A percentile compares a stretch with the other conserved stretches of the same genome.
These are phyloP conservation scores for Ambrosia artemisiifolia DNA, from an alignment of 129 eudicot species.

Conservation along the genomic window DNA sequence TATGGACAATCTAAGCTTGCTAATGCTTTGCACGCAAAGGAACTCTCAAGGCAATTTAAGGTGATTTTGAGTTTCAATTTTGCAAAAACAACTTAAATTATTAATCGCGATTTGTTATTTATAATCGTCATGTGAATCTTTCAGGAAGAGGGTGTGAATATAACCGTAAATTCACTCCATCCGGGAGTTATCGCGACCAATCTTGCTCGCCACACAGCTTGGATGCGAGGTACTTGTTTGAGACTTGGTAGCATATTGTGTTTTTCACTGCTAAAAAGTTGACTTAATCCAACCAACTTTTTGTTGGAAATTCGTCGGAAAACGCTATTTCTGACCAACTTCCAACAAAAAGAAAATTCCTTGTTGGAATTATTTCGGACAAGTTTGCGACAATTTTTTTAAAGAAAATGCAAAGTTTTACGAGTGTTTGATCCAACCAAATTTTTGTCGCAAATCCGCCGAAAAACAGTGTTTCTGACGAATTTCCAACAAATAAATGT, in stretches of 20 bases:
- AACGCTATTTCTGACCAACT: no score
- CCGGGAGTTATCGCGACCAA: slow-evolving; percentile 66
- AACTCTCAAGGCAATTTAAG: slow-evolving; percentile 70
- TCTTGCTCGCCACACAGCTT: slow-evolving; percentile 40
- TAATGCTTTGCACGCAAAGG: slow-evolving; percentile 81
- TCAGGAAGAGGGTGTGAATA: slow-evolving; percentile 62
- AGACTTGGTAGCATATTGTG: not conserved
- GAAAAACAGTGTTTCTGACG: no score
- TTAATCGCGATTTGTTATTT: not conserved
- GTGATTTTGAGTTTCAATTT: slow-evolving; percentile 22
- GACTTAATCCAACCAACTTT: no score
- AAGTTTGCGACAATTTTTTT: no score
- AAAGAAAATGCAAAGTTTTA: not conserved
- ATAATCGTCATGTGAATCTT: slow-evolving; percentile 2
- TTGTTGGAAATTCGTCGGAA: no score
- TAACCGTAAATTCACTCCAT: slow-evolving; percentile 66
- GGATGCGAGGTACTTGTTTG: slow-evolving; percentile 29
- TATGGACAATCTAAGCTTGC: slow-evolving; percentile 97
- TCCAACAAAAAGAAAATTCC: no score
- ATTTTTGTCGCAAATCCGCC: no score
- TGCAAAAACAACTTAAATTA: not conserved
- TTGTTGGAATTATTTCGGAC: no score
- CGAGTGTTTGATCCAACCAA: not conserved
- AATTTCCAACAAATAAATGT: no score
- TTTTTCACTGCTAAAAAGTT: no score